Evolutionary conservation across 1,284 basidiomycete species (phyloP), one percentile per base, ranked within the genome.

Genomic region (Boletus subluridellus): DNA sequence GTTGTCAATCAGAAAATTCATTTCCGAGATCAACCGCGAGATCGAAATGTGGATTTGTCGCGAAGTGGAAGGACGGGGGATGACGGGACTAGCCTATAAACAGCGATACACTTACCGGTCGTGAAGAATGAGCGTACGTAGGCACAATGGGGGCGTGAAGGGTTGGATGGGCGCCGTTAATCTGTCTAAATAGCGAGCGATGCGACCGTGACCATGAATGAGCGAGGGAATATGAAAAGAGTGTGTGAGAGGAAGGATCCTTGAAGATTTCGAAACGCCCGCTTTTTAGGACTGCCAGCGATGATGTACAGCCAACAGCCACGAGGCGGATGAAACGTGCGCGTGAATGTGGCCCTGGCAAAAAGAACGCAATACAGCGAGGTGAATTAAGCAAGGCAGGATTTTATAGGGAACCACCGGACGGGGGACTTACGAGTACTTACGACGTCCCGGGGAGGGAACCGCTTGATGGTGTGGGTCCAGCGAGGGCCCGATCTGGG

Each of bases 101-200:
- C 21, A 47, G 59, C n/a, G 49, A 34, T 7, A 7, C 14, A 60
- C 68, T 53, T 60, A 69, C 69, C 52, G 58, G 65, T 69, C 70
- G 70, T 69, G 56, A 69, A 17, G 51, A 59, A 55, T 45, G 59
- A 56, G 54, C 54, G 64, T 59, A 28, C 46, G 47, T 47, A n/a
- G 51, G 52, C 21, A 46, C 51, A 55, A 38, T n/a, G 30, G 11
- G 50, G 49, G 41, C 17, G 45, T 35, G 38, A 60, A 37, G 30
- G 30, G 41, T 41, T 34, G 41, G 17, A 15, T 21, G 14, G 28
- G 49, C 51, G 50, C 39, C 51, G 55, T 51, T 21, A 53, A 44
- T 52, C 41, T 2, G 54, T 52, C 57, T 58, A 48, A 44, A 41
- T 12, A 41, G 35, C 41, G 24, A 47, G 30, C 44, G 52, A 62